Evolutionary conservation across 129 eudicot genomes (phyloP), one percentile per base, ranked within the genome.

Genomic region (Silybum marianum): DNA sequence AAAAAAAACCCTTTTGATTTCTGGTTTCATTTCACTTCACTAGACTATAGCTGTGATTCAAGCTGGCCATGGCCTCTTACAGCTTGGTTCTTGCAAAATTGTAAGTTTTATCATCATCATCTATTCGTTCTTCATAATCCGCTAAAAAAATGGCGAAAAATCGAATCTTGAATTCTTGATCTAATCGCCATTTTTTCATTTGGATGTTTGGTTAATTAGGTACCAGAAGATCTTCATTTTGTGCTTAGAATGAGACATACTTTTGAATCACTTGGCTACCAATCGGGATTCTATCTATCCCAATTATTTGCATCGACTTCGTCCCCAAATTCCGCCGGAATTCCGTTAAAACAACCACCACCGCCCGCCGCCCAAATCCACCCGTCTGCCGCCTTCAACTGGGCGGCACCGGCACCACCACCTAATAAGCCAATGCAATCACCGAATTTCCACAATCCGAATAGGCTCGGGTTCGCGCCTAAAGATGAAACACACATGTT

Each of bases 21-120:
- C 13, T 65, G 68, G 9, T 13, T 76, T 60, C n/a, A n/a, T n/a
- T n/a, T n/a, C n/a, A n/a, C n/a, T 85, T 75, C 11, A 26, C 32
- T 81, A 95, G 99, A 95, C 99, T 26, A 92, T 95, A 25, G 99
- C 99, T 74, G 99, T 95, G 26, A 95, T 95, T 78, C 99, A 95
- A 90, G 99, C 99, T 87, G 99, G 99, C 51, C 99, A 95, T 88
- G 99, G 99, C 25, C 95, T 95, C 30, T 87, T 95, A 71, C 99
- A 95, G 74, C 94, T 95, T 60, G 99, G 99, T 58, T 95, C 99
- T 28, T 95, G 98, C 95, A 95, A 95, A 87, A 95, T 92, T 88
- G 99, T 95, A 85, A 92, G 99, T 89, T 68, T 3, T 3, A 32
- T 71, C 48, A 5, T 85, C 22, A 54, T 58, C 66, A 58, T 5